These are phyloP conservation scores for Chiua virens DNA, from an alignment of 768 basidiomycete genomes.

Conservation along the genomic window DNA sequence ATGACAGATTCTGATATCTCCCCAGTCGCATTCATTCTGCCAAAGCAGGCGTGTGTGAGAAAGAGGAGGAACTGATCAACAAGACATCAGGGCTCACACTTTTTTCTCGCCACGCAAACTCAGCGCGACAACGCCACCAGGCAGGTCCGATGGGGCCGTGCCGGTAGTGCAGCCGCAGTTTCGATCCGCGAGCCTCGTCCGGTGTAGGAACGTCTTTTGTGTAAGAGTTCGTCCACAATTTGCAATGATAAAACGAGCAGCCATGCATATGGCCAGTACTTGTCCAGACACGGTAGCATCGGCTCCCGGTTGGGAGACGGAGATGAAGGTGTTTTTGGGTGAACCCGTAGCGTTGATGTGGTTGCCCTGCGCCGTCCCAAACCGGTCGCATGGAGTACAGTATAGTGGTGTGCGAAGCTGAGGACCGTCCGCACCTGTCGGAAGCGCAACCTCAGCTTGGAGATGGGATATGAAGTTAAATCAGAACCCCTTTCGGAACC, in stretches of 20 bases:
- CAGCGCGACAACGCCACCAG: slow-evolving; percentile 22
- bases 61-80: slow-evolving; percentile 19
- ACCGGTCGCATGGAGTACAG: slow-evolving; percentile 9
- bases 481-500: slow-evolving; percentile 13
- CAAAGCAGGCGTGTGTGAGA: slow-evolving; percentile 23
- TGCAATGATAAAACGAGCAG: slow-evolving; percentile 15
- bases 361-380: slow-evolving; percentile 21
- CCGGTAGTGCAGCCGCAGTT: slow-evolving; percentile 2
- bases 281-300: slow-evolving; percentile 3
- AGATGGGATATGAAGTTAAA: not conserved
- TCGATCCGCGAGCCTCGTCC: slow-evolving; percentile 25
- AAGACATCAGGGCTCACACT: slow-evolving; percentile 10
- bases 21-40: slow-evolving; percentile 3
- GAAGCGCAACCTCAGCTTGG: slow-evolving; percentile 9
- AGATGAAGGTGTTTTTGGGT: slow-evolving; percentile 26
- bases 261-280: not conserved
- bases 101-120: slow-evolving; percentile 15
- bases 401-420: not conserved
- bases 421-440: slow-evolving; percentile 14
- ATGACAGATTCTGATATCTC: slow-evolving; percentile 19
- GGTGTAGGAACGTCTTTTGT: not conserved
- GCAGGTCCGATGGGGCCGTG: slow-evolving; percentile 15
- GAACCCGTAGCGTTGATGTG: slow-evolving; percentile 6
- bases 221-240: slow-evolving; percentile 15
- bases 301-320: slow-evolving; percentile 20